Base-by-base conservation (phyloP, 1,139 yeast genomes). In the Zygoascus sp. region DNA sequence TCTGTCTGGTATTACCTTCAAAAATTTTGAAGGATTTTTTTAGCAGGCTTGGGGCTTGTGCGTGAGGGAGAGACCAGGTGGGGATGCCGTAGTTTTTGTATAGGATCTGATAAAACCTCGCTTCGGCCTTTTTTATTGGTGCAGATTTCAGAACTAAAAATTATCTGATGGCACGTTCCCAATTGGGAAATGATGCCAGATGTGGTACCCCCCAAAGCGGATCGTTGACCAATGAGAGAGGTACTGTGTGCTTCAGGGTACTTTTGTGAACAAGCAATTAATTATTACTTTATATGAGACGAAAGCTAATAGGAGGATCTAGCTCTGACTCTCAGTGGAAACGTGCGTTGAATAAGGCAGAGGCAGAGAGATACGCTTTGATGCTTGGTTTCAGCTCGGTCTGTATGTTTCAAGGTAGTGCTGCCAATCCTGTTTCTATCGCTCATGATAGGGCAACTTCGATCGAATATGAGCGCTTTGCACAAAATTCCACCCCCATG, bases 161-260 rank as follows among this genome's bases (percentile, higher is more conserved):
- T 35, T 35, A 35, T 35, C 39, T 35, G 39, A 35, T 35, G 22
- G 19, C 25, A 35, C 39, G 27, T 35, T 35, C 39, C 39, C 17
- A 19, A 35, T 5, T n/a, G 16, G 13, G 34, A n/a, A 30, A 30
- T 3, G 16, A 30, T n/a, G 16, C 17, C 34, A 25, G 34, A 30
- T 30, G 34, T 13, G 7, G 17, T n/a, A 16, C 13, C 17, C 34
- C 17, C 16, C 8, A 30, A n/a, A n/a, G 34, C 16, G 34, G 13
- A n/a, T 11, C 34, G 8, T 7, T 7, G 17, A 16, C 34, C 34
- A 30, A 30, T 30, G 16, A 16, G 34, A 15, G 13, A 16, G 8
- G 17, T 16, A 9, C 16, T n/a, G 34, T 30, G 34, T 15, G 34
- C n/a, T n/a, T n/a, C 34, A 25, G 28, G n/a, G 28, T 16, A 30